Conservation (phyloP, 2,329 filamentous ascomycete genomes). For the Trichoderma sp. region DNA sequence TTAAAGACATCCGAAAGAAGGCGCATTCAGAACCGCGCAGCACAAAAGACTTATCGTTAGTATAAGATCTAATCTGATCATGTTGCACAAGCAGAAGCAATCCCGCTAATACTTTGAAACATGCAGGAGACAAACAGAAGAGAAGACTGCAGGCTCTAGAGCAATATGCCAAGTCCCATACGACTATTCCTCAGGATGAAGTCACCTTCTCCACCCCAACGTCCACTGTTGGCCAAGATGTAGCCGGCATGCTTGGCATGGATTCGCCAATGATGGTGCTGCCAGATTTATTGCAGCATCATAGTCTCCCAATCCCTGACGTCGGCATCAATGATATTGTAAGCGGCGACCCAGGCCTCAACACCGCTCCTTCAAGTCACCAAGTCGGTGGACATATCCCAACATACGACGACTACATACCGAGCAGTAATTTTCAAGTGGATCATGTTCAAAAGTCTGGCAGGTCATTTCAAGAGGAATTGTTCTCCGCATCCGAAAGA, state of each 20-base stretch:
- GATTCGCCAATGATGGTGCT: slow-evolving; percentile 17
- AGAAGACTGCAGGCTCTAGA: slow-evolving; percentile 37
- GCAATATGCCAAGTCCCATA: slow-evolving; percentile 15
- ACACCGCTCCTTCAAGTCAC: neutral
- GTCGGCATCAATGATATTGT: neutral
- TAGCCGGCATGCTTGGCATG: neutral
- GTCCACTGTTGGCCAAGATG: slow-evolving; percentile 5
- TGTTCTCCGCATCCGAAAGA: neutral
- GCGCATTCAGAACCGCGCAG: slow-evolving; percentile 37
- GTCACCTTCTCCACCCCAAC: neutral
- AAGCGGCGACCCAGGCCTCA: neutral
- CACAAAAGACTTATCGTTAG: slow-evolving; percentile 59
- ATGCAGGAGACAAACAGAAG: slow-evolving; percentile 37
- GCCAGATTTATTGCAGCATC: slow-evolving; percentile 5
- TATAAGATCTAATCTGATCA: slow-evolving; percentile 17
- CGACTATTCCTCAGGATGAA: neutral
- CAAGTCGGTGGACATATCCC: neutral
- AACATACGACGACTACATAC: neutral
- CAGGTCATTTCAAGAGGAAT: slow-evolving; percentile 5
- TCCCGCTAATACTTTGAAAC: neutral
- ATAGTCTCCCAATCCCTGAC: neutral
- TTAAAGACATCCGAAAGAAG: slow-evolving; percentile 33
- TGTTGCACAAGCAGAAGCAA: neutral
- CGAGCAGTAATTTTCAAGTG: neutral
- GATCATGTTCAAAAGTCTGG: neutral